Evolutionary conservation across 129 eudicot species (phyloP).

Genomic region (Arctium lappa): DNA sequence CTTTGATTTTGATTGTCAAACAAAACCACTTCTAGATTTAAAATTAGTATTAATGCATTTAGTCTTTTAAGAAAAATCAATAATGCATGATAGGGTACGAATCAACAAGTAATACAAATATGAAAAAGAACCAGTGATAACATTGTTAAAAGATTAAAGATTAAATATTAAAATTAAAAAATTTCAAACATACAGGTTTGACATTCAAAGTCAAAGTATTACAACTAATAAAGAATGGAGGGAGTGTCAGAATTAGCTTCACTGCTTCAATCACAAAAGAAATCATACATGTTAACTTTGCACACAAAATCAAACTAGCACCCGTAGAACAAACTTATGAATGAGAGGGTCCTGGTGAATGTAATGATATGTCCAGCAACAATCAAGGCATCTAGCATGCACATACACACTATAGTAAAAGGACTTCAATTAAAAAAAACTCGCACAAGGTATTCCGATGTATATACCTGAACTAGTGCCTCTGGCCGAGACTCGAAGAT

Average conservation of each 20-base stretch:
- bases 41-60: neutral
- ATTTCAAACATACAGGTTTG: neutral
- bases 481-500: conserved; percentile 98
- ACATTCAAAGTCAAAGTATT: neutral
- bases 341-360: neutral
- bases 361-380: neutral
- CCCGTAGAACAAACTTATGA: neutral
- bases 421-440: neutral
- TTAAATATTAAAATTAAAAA: neutral
- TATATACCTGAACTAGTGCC: conserved; percentile 88
- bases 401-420: neutral
- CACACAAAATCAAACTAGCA: neutral
- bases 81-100: neutral
- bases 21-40: neutral
- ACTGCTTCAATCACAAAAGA: neutral
- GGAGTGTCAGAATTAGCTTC: neutral
- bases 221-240: neutral
- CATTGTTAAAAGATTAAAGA: neutral
- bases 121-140: neutral
- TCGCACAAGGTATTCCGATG: neutral
- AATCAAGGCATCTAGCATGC: neutral
- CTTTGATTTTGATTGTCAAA: neutral
- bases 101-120: neutral
- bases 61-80: neutral
- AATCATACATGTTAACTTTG: neutral